A percentile compares a stretch with the other conserved stretches of the same genome.
phyloP scores from a whole-genome alignment of 1,284 basidiomycete species.

The Trichosporon coremiiforme region DNA sequence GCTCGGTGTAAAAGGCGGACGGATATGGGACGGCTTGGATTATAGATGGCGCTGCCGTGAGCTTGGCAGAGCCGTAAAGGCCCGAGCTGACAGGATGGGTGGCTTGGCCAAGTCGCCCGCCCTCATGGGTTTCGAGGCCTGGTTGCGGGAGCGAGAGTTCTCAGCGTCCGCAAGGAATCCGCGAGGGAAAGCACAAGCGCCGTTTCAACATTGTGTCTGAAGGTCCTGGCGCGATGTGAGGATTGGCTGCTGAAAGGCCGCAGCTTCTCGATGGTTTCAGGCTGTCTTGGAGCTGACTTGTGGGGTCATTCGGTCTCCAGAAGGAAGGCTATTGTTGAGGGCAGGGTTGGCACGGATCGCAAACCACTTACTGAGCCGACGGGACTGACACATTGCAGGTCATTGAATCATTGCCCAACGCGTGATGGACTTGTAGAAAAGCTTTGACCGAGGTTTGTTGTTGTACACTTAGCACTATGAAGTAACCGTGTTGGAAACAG shows the following conservation, averaged over 20 bases:
- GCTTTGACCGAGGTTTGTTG: slow-evolving; percentile 3
- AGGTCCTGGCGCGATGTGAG: slow-evolving; percentile 18
- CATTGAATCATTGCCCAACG: background rate
- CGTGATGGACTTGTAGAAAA: slow-evolving; percentile 4
- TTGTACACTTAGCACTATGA: background rate
- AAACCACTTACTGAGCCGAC: slow-evolving; percentile 20
- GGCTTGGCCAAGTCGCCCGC: background rate
- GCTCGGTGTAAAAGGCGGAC: slow-evolving; percentile 32
- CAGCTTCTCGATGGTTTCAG: background rate
- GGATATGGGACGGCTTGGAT: slow-evolving; percentile 28
- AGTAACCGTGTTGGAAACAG: background rate
- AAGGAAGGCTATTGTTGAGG: background rate
- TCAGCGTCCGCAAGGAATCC: slow-evolving; percentile 26
- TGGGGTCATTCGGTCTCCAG: background rate
- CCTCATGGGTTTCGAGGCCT: slow-evolving; percentile 35
- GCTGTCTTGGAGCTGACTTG: background rate
- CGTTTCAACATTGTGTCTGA: slow-evolving; percentile 9
- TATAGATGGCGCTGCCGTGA: slow-evolving; percentile 25
- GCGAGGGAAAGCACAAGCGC: slow-evolving; percentile 21
- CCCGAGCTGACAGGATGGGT: slow-evolving; percentile 24
- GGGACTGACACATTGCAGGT: slow-evolving; percentile 21
- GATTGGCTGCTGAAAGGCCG: slow-evolving; percentile 19
- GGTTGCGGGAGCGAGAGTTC: slow-evolving; percentile 21
- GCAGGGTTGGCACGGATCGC: slow-evolving; percentile 26
- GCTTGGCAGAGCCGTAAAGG: slow-evolving; percentile 31